Percentiles rank a stretch among this genome's conserved stretches.
Evolutionary conservation across 108 stramenopile genomes (phyloP).

Genomic region (Pseudonitzschia delicatissima): DNA sequence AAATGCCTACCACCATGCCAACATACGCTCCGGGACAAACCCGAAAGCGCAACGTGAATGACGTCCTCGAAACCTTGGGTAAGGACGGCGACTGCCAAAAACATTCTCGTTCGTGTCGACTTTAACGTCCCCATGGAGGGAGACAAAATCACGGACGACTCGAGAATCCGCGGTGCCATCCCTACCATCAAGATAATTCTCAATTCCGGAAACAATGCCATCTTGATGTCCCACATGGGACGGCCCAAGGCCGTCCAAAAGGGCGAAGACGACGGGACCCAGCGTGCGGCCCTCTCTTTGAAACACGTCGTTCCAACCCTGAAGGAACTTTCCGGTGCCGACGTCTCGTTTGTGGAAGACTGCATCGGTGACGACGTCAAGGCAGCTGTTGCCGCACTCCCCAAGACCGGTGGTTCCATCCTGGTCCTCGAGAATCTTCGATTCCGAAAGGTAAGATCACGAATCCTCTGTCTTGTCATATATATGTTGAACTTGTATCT

Average conservation of each 20-base stretch:
- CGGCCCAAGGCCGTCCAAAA: slow-evolving; percentile 70
- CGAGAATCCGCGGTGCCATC: slow-evolving; percentile 73
- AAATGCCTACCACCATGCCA: slow-evolving; percentile 7
- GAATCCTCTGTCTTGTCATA: not conserved
- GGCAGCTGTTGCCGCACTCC: slow-evolving; percentile 31
- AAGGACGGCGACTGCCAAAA: slow-evolving; percentile 40
- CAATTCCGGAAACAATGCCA: slow-evolving; percentile 62
- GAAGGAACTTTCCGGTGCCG: slow-evolving; percentile 65
- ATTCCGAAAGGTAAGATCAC: slow-evolving; percentile 77
- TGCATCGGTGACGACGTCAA: slow-evolving; percentile 70
- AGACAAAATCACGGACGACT: slow-evolving; percentile 77
- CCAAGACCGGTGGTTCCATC: slow-evolving; percentile 50
- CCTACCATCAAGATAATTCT: slow-evolving; percentile 77
- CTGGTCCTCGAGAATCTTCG: slow-evolving; percentile 93
- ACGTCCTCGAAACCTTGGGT: slow-evolving; percentile 36
- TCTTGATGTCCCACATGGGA: slow-evolving; percentile 82
- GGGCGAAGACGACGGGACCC: slow-evolving; percentile 46
- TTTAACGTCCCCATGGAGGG: slow-evolving; percentile 86
- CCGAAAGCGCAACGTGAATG: slow-evolving; percentile 45
- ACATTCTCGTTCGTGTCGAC: slow-evolving; percentile 81
- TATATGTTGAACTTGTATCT: not conserved
- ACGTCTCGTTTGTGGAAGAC: slow-evolving; percentile 71
- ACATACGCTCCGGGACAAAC: slow-evolving; percentile 9
- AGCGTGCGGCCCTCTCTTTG: slow-evolving; percentile 67
- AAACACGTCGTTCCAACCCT: slow-evolving; percentile 78